phyloP scores from a whole-genome alignment of 2,329 filamentous ascomycete genomes.

The Cladosporium austrohemisphaericum region DNA sequence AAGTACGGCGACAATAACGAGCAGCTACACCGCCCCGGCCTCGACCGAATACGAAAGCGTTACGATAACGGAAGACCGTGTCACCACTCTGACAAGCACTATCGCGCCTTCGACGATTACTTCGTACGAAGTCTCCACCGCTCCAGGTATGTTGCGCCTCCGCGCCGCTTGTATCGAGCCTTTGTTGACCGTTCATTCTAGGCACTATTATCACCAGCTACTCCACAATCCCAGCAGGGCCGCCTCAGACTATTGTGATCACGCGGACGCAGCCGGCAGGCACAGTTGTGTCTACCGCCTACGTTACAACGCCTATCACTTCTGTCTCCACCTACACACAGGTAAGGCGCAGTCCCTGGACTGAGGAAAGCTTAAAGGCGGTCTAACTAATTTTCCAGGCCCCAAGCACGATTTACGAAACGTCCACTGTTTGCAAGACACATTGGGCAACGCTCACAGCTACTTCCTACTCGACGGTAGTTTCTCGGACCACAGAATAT shows the following conservation, averaged over 20 bases:
- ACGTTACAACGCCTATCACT: background rate
- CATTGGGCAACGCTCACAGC: slow-evolving; percentile 1
- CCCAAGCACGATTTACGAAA: slow-evolving; percentile 4
- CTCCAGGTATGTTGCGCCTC: background rate
- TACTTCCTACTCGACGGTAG: background rate
- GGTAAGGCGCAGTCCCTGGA: background rate
- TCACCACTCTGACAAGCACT: slow-evolving; percentile 3
- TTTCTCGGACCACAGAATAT: background rate
- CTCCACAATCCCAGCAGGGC: background rate
- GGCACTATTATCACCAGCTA: slow-evolving; percentile 4
- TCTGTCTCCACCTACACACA: slow-evolving; percentile 10
- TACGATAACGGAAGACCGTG: background rate
- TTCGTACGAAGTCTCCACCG: background rate
- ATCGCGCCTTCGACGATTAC: slow-evolving; percentile 4
- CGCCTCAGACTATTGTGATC: background rate
- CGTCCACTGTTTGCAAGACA: background rate
- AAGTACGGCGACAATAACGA: background rate
- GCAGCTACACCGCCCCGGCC: background rate
- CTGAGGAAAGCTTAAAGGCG: too few species aligned
- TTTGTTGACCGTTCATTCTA: background rate
- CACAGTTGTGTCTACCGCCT: background rate
- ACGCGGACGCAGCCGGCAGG: background rate
- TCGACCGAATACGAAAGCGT: background rate
- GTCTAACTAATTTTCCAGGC: background rate
- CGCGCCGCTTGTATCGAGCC: background rate